Conservation (phyloP, 2,329 filamentous ascomycete genomes). For the Cladosporium sp. region DNA sequence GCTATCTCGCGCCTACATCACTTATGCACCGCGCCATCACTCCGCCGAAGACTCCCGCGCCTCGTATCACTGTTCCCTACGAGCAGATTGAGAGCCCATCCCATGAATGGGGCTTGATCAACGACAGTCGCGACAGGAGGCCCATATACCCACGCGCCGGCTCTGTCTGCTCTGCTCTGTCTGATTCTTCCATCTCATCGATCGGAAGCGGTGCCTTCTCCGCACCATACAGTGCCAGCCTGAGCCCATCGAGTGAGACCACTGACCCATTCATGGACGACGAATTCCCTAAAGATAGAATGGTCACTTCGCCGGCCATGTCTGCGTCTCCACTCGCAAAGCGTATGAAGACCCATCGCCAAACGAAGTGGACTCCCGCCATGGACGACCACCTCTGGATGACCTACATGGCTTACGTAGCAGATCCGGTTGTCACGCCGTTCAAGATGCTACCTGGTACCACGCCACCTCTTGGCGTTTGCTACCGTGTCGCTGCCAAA, state of each 20-base stretch:
- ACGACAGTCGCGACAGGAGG: slow-evolving; percentile 20
- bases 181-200: slow-evolving; percentile 60
- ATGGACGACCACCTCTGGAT: slow-evolving; percentile 66
- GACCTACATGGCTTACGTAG: slow-evolving; percentile 62
- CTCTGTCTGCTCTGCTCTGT: slow-evolving; percentile 56
- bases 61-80: slow-evolving; percentile 27
- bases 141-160: slow-evolving; percentile 47
- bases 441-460: slow-evolving; percentile 64
- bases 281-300: slow-evolving; percentile 23
- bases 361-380: slow-evolving; percentile 53
- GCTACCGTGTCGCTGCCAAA: slow-evolving; percentile 58
- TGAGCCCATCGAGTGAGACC: slow-evolving; percentile 57
- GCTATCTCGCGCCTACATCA: slow-evolving; percentile 41
- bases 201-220: slow-evolving; percentile 50
- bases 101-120: slow-evolving; percentile 32
- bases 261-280: slow-evolving; percentile 50
- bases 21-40: slow-evolving; percentile 37
- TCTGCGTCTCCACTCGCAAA: slow-evolving; percentile 31
- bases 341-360: slow-evolving; percentile 40
- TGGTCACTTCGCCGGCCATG: slow-evolving; percentile 22
- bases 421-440: slow-evolving; percentile 61
- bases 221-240: slow-evolving; percentile 43
- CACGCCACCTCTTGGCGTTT: slow-evolving; percentile 60
- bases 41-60: slow-evolving; percentile 47
- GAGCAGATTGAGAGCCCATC: slow-evolving; percentile 19